Evolutionary conservation across 768 basidiomycete species (phyloP), one percentile per base, ranked within the genome.

Genomic region (Tylopilus sp.): DNA sequence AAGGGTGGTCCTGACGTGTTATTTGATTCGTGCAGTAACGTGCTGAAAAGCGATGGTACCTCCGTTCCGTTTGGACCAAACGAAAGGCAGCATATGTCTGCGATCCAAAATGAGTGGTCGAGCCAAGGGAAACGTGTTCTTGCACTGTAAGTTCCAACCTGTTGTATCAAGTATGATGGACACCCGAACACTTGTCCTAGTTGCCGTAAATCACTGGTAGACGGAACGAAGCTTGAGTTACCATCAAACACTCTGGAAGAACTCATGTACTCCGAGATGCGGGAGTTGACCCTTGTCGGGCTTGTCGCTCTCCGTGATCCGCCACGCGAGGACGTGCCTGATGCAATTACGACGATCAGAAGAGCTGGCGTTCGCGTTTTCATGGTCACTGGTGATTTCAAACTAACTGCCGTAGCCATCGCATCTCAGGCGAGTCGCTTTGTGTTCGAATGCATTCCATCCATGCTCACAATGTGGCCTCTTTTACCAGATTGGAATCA

Each of bases 1-100:
- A 83, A 83, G 60, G 82, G 81, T 30, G 82, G 79, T 2, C 83
- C 83, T 0, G 83, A 85, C 50, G 68, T 80, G 2, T 67, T 81
- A 15, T 72, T 79, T 40, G 59, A 59, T 3, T 62, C 7, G 70
- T 73, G 31, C 59, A 60, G 18, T 47, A 65, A n/a, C n/a, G n/a
- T 71, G 43, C 46, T 73, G 31, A 58, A 60, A 20, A 45, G 64
- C 1, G 66, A 71, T 44, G 73, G 73, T 4, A 57, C 62, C 11
- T 50, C 65, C 5, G 42, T 69, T 8, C 68, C 71, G 1, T 64
- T 76, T 33, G 65, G 67, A 17, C 40, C 50, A 13, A 41, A 45
- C 1, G 63, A 67, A 47, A 53, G 46, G 20, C 33, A 59, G 21
- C 58, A 56, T 15, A 52, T 73, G 40, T 45, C 60, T 31, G 42